Base-by-base conservation (phyloP, 306 rosid genomes). In the Elaeagnus macrophylla region DNA sequence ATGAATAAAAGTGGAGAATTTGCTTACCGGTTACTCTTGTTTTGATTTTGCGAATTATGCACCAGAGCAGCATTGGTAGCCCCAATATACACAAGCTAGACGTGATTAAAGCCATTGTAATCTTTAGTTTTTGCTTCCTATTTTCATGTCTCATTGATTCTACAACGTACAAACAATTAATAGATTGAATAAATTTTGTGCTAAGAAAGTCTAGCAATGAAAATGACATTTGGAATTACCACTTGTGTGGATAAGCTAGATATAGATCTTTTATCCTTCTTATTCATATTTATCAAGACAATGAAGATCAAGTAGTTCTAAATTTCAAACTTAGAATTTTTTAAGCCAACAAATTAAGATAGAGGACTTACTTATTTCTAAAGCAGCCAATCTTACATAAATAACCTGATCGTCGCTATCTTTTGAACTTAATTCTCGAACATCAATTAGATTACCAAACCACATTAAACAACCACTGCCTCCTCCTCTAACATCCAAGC, bases 391-490 rank as follows among this genome's bases (percentile, higher is more conserved):
- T 37, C 74, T 43, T 45, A 72, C 13, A 60, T 74, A 63, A 6
- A 69, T 35, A 59, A 68, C 76, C 16, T 56, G 62, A 7, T 62
- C 66, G 0, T 62, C 66, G 0, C 72, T 59, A 9, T 25, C 51
- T 17, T 40, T 32, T 10, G 3, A 13, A 0, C 7, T 37, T 10
- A 52, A 46, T 35, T 51, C 67, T 42, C 72, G 53, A 10, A 75
- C 14, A 52, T 79, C 84, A 56, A 71, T 14, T 10, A 79, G 45
- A 35, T 54, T 54, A 6, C 61, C 81, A 16, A 69, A 75, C 85
- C 85, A 75, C 60, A 68, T 59, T 45, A 54, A 18, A 42, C 81
- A 79, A 0, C 74, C 79, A 51, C 51, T 66, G 19, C 73, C 76
- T 45, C 19, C 19, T 7, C 57, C 56, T 0, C 46, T 39, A 13